Percentiles rank a stretch among this genome's conserved stretches.
Conservation (phyloP, 1,139 yeast species). For the Spathaspora jeffriesii region DNA sequence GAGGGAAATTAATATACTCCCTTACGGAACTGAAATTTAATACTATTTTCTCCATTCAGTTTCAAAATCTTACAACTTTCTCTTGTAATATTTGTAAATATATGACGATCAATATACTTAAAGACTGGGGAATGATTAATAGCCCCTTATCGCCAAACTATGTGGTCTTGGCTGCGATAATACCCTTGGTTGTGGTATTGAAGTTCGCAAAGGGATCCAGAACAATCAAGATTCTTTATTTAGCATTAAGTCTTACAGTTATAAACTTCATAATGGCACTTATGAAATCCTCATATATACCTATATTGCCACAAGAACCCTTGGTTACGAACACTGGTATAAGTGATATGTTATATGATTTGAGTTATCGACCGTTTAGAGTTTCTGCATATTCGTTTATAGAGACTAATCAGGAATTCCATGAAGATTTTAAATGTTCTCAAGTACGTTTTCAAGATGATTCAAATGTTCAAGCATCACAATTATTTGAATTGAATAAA, state of each 20-base stretch:
- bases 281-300: background rate
- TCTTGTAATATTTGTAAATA: background rate
- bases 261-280: background rate
- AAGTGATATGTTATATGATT: background rate
- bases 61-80: background rate
- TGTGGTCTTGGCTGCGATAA: background rate
- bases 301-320: background rate
- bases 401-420: constrained; percentile 3
- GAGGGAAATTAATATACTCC: no score
- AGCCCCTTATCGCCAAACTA: background rate
- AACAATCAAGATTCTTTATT: background rate
- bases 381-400: constrained; percentile 14
- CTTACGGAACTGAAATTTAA: no score
- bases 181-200: background rate
- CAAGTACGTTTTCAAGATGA: constrained; percentile 6
- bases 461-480: constrained; percentile 6
- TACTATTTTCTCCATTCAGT: no score
- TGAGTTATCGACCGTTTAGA: constrained; percentile 3
- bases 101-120: background rate
- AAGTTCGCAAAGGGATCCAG: background rate
- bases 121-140: background rate
- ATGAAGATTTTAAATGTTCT: constrained; percentile 2
- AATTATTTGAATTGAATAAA: constrained; percentile 9
- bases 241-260: background rate
- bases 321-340: background rate